A percentile compares a stretch with the other conserved stretches of the same genome.
phyloP scores from a whole-genome alignment of 2,329 filamentous ascomycete species.

The Sclerotinia spermophila region DNA sequence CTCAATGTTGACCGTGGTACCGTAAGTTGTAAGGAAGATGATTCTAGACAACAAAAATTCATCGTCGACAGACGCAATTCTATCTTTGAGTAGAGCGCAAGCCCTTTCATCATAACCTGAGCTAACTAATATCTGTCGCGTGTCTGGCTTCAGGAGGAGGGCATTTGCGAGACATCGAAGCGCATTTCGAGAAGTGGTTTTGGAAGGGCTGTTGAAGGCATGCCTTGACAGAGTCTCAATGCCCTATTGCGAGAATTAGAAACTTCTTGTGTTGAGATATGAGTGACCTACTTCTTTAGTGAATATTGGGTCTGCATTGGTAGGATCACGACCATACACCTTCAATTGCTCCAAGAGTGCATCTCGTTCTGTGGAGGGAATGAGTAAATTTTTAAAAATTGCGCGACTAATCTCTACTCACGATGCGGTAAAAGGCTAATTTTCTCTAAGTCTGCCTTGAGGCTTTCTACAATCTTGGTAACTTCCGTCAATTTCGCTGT shows the following conservation, averaged over 20 bases:
- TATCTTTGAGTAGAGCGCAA: conserved; percentile 65
- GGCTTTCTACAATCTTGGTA: conserved; percentile 56
- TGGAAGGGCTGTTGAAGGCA: conserved; percentile 65
- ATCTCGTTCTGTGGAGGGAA: conserved; percentile 53
- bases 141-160: conserved; percentile 64
- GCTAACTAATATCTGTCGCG: conserved; percentile 70
- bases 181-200: conserved; percentile 66
- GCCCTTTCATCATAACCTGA: conserved; percentile 64
- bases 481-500: conserved; percentile 68
- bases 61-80: conserved; percentile 65
- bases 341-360: conserved; percentile 67
- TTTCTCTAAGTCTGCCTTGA: conserved; percentile 60
- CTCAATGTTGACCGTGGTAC: conserved; percentile 63
- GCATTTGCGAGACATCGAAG: conserved; percentile 83
- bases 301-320: conserved; percentile 77
- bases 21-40: conserved; percentile 76
- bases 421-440: conserved; percentile 56
- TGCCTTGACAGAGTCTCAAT: conserved; percentile 69
- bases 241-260: conserved; percentile 51
- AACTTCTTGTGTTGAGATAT: conserved; percentile 10
- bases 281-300: conserved; percentile 59
- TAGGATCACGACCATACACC: conserved; percentile 68
- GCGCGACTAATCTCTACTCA: conserved; percentile 40
- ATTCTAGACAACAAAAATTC: conserved; percentile 83
- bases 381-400: neutral